Evolutionary conservation across 495 filamentous ascomycete species (phyloP), one percentile per base, ranked within the genome.

Genomic region (Penicillium angulare): DNA sequence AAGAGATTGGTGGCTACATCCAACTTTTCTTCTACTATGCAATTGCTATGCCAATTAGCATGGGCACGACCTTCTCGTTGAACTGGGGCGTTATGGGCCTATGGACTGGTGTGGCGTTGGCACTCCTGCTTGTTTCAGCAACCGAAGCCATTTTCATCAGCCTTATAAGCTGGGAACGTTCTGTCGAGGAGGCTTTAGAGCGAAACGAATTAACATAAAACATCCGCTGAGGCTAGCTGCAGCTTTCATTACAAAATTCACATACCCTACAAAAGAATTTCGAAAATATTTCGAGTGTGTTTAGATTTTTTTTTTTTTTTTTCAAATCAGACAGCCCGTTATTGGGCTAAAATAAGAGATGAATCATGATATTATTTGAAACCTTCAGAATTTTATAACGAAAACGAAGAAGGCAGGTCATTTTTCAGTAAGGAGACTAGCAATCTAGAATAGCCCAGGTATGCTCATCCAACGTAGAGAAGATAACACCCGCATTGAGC

Each of bases 1-100:
- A 96, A 64, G 84, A 90, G 55, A 80, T 97, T 42, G 91, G 92
- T 2, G 90, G 92, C 4, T 96, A 91, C 64, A 83, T 92, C 23
- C 90, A 89, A 57, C 63, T 97, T 3, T 82, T 87, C 43, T 84
- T 82, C 41, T 97, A 96, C 69, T 97, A 97, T 71, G 68, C 78
- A 3, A 76, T 96, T 34, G 92, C 87, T 0, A 77, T 96, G 76
- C 92, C 91, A 2, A 81, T 96, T 31, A 90, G 87, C 38, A 86
- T 93, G 60, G 82, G 82, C 1, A 79, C 85, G 0, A 84, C 81
- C 0, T 96, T 95, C 63, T 82, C 78, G 0, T 67, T 90, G 13
- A 69, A 74, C 32, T 92, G 87, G 88, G 79, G 82, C 21, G 72
- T 95, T 35, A 69, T 79, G 27, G 88, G 92, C 7, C 69, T 97